A percentile compares a stretch with the other conserved stretches of the same genome.
These are phyloP conservation scores for Ophiocytium majus DNA, from an alignment of 352 stramenopile genomes.

Conservation along the genomic window DNA sequence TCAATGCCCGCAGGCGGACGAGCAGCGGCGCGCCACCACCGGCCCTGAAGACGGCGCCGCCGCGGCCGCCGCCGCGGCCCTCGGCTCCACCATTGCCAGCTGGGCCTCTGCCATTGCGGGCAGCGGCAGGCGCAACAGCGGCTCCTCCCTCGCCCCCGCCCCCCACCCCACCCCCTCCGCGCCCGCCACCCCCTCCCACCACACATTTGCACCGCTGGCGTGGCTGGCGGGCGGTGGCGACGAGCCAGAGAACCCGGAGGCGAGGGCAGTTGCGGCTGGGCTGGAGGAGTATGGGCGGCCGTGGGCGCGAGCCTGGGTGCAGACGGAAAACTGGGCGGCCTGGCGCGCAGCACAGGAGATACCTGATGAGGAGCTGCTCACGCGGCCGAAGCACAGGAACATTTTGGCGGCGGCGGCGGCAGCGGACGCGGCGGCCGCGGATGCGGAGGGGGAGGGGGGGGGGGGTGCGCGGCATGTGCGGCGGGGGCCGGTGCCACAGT, in stretches of 20 bases:
- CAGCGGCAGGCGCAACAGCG: too few relatives aligned
- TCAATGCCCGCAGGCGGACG: too few relatives aligned
- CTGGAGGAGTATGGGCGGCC: constrained; percentile 34
- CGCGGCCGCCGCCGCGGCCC: too few relatives aligned
- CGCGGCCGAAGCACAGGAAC: not conserved
- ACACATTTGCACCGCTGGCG: not conserved
- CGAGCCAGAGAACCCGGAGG: not conserved
- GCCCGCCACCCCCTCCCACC: too few relatives aligned
- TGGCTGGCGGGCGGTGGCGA: constrained; percentile 16
- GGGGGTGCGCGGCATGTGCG: not conserved
- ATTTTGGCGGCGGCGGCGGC: not conserved
- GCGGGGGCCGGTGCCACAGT: not conserved
- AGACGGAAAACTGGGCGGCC: constrained; percentile 36
- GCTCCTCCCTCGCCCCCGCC: too few relatives aligned
- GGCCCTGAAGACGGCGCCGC: too few relatives aligned
- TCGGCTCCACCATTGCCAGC: too few relatives aligned
- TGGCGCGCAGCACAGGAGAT: constrained; percentile 26
- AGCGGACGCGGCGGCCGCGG: constrained; percentile 9
- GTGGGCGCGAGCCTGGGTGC: constrained; percentile 32
- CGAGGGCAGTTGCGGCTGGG: constrained; percentile 9
- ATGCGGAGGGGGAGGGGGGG: not conserved
- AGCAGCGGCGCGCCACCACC: too few relatives aligned
- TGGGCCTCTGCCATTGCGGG: too few relatives aligned
- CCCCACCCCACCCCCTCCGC: too few relatives aligned
- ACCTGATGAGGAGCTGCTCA: constrained; percentile 6